phyloP scores from a whole-genome alignment of 306 rosid genomes.

The Styphnolobium japonicum region DNA sequence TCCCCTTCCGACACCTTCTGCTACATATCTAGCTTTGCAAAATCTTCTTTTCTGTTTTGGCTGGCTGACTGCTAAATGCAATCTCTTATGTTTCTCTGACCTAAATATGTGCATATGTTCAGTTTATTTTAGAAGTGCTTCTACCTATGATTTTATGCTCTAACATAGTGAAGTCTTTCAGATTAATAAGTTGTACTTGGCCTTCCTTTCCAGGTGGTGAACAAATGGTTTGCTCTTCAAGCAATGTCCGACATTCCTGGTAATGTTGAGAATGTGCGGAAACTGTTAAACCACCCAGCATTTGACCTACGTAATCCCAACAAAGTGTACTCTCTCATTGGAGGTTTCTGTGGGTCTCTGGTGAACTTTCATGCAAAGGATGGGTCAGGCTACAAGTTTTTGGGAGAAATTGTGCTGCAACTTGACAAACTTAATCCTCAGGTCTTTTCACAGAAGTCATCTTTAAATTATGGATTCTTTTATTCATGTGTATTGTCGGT shows the following conservation, averaged over 20 bases:
- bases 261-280: constrained; percentile 77
- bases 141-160: neutral
- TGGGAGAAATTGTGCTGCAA: constrained; percentile 81
- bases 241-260: constrained; percentile 82
- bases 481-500: neutral
- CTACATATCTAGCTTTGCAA: neutral
- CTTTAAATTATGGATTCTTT: neutral
- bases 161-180: neutral
- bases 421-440: constrained; percentile 93
- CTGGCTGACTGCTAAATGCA: constrained; percentile 1
- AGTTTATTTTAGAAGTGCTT: neutral
- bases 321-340: constrained; percentile 95
- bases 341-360: constrained; percentile 85
- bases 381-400: constrained; percentile 87
- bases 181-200: neutral
- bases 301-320: constrained; percentile 94
- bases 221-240: constrained; percentile 98
- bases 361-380: constrained; percentile 94
- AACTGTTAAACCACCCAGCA: constrained; percentile 76
- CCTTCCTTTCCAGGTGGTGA: constrained; percentile 68
- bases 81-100: neutral
- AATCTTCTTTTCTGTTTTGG: neutral
- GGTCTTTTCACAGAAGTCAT: constrained; percentile 41
- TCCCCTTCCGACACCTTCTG: neutral
- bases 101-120: neutral